Conservation (phyloP, 495 filamentous ascomycete species). For the Penicillium angulare region DNA sequence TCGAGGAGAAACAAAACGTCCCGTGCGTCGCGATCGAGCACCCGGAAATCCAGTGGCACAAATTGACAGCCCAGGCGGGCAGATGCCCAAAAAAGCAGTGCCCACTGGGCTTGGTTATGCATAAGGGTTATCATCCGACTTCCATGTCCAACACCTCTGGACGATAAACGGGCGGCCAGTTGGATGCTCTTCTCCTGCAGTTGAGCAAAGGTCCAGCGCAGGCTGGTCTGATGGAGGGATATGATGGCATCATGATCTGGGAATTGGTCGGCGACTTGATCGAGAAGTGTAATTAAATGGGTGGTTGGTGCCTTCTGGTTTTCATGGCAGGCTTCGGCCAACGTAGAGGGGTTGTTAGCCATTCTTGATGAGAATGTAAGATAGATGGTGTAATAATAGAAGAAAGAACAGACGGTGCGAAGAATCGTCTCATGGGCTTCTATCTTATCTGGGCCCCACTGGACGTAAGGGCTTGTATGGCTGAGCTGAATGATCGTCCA, state of each 20-base stretch:
- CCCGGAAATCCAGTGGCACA: conserved; percentile 29
- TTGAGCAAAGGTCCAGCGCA: conserved; percentile 14
- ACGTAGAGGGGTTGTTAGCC: not conserved
- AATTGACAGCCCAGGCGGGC: conserved; percentile 25
- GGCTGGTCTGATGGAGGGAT: not conserved
- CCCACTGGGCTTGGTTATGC: conserved; percentile 33
- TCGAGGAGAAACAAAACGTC: conserved; percentile 20
- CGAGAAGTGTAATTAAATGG: not conserved
- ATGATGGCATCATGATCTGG: not conserved
- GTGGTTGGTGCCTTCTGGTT: not conserved
- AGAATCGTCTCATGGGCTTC: no score
- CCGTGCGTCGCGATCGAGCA: conserved; percentile 3
- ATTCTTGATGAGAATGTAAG: not conserved
- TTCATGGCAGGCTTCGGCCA: not conserved
- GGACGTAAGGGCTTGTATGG: no score
- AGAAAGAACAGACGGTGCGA: no score
- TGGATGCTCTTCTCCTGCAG: conserved; percentile 7
- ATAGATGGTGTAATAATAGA: no score
- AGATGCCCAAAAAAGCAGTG: conserved; percentile 29
- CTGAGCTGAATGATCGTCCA: no score
- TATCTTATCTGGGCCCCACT: no score
- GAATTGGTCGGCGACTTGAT: not conserved
- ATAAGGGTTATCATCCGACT: conserved; percentile 24
- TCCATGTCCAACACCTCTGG: conserved; percentile 5
- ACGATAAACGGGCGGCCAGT: conserved; percentile 6